Evolutionary conservation across 169 alveolate genomes (phyloP).

Genomic region (Plasmodium vivax): DNA sequence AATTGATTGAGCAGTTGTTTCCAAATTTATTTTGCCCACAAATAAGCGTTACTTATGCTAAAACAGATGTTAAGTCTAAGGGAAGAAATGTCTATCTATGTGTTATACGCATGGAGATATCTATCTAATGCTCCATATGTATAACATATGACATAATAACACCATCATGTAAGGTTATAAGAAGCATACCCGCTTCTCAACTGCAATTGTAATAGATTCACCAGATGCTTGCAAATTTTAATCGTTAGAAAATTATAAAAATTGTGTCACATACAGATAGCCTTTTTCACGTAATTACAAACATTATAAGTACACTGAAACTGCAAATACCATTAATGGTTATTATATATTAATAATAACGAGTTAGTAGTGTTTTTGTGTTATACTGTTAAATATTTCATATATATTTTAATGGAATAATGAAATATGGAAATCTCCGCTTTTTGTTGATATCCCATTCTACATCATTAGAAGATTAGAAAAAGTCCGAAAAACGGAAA

Average conservation of each 20-base stretch:
- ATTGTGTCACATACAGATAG: not conserved
- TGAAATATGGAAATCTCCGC: not conserved
- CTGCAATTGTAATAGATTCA: no score
- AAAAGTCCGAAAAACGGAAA: not conserved
- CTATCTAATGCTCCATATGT: not conserved
- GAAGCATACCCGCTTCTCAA: not conserved
- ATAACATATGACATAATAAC: not conserved
- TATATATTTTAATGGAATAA: not conserved
- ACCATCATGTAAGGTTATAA: not conserved
- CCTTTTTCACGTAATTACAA: not conserved
- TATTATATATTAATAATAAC: not conserved
- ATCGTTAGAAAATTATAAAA: no score
- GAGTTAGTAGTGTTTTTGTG: not conserved
- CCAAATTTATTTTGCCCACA: not conserved
- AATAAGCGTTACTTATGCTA: not conserved
- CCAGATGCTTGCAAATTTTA: no score
- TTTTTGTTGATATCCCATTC: not conserved
- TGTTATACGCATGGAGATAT: not conserved
- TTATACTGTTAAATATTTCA: not conserved
- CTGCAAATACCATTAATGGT: not conserved
- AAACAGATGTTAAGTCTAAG: not conserved
- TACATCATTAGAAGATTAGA: not conserved
- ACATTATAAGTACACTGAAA: not conserved
- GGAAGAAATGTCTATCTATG: not conserved
- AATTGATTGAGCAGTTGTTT: not conserved